Evolutionary conservation across 2,329 filamentous ascomycete genomes (phyloP).

Genomic region (Tolypocladium endophyticum): DNA sequence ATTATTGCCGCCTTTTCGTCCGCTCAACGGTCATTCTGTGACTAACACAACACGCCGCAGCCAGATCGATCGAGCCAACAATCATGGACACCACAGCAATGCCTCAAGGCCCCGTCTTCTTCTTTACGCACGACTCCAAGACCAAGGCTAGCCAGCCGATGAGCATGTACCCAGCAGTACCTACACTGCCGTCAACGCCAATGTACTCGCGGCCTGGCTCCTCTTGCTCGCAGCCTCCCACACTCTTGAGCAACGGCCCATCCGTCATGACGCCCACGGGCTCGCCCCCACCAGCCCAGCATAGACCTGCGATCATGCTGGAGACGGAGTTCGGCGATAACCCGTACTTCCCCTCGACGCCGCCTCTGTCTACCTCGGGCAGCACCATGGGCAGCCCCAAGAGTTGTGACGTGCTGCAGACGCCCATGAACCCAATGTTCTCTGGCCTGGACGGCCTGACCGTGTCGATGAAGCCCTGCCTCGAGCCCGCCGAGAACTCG

Average conservation of each 20-base stretch:
- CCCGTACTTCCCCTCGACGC: slow-evolving; percentile 73
- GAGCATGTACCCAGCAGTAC: slow-evolving; percentile 40
- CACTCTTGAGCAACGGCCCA: slow-evolving; percentile 47
- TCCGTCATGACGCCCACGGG: slow-evolving; percentile 62
- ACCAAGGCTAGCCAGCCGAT: slow-evolving; percentile 32
- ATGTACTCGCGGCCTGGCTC: slow-evolving; percentile 57
- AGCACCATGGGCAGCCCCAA: slow-evolving; percentile 82
- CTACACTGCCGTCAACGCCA: slow-evolving; percentile 49
- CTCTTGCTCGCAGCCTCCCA: slow-evolving; percentile 51
- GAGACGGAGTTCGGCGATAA: slow-evolving; percentile 65
- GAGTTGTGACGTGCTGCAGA: slow-evolving; percentile 65
- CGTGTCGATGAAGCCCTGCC: slow-evolving; percentile 52
- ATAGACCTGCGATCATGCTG: slow-evolving; percentile 69
- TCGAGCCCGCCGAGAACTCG: slow-evolving; percentile 64
- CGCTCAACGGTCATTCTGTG: neutral
- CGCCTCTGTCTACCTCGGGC: slow-evolving; percentile 73
- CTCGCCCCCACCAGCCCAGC: slow-evolving; percentile 61
- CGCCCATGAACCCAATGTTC: slow-evolving; percentile 73
- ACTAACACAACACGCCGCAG: neutral
- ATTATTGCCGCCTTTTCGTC: neutral
- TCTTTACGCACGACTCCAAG: slow-evolving; percentile 71
- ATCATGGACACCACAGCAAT: slow-evolving; percentile 56
- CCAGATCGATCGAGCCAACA: slow-evolving; percentile 15
- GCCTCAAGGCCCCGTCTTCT: slow-evolving; percentile 63
- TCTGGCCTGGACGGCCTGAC: slow-evolving; percentile 58